Base-by-base conservation (phyloP, 2,329 filamentous ascomycete species). In the Colletotrichum filicis region DNA sequence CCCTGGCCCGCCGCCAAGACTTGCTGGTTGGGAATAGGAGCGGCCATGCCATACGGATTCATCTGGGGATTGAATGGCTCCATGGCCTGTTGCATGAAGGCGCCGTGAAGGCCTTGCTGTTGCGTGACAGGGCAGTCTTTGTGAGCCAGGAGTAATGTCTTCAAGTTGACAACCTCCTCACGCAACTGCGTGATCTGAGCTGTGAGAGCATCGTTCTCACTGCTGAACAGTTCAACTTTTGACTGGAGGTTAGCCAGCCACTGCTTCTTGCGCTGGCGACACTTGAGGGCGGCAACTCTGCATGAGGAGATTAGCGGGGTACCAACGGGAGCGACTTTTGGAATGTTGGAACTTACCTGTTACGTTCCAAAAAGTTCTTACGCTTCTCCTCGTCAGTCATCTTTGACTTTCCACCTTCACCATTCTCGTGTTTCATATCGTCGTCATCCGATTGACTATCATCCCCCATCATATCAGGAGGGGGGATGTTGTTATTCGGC, bases 331-430 rank as follows among this genome's bases (percentile, higher is more conserved):
- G 22, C 26, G 2, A 12, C 2, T 22, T 12, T 3, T 3, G 64
- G 19, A 49, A 64, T 24, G 16, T 11, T 32, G 66, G 32, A 60
- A 85, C 91, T 79, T 91, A 97, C 96, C 96, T 92, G 82, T 99
- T 99, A 32, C 97, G 90, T 80, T 99, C 97, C 2, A 99, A 87
- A 83, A 99, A 99, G 81, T 98, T 99, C 85, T 97, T 98, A 55
- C 97, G 90, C 87, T 99, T 99, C 86, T 99, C 97, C 80, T 98
- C 97, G 69, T 98, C 97, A 0, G 95, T 98, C 95, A 98, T 97
- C 87, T 98, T 98, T 0, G 82, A 80, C 82, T 92, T 93, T 55
- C 87, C 85, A 60, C 90, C 86, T 35, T 87, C 88, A 6, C 90
- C 87, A 62, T 90, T 88, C 22, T 74, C 71, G n/a, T 67, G 68